Conservation (phyloP, 495 filamentous ascomycete genomes). For the Aspergillus heteromorphus region DNA sequence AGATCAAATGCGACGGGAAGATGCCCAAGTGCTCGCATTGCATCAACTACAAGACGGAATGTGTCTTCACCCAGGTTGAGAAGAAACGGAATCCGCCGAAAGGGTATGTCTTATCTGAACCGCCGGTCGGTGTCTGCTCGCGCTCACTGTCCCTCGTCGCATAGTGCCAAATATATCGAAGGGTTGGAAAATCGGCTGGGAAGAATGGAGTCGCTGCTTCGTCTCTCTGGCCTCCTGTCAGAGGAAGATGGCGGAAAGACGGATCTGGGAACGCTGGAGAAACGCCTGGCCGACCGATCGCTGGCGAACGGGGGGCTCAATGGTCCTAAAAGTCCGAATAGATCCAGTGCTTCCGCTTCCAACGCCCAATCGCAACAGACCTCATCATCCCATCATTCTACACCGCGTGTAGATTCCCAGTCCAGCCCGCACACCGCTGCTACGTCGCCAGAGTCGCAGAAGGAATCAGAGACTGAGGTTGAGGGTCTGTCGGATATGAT, state of each 20-base stretch:
- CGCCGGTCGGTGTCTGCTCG: neutral
- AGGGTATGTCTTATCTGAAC: constrained; percentile 56
- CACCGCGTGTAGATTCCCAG: constrained; percentile 45
- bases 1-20: constrained; percentile 99
- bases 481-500: constrained; percentile 96
- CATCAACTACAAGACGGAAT: constrained; percentile 97
- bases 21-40: constrained; percentile 94
- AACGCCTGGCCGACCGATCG: constrained; percentile 68
- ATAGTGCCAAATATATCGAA: constrained; percentile 94
- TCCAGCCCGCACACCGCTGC: constrained; percentile 55
- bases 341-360: constrained; percentile 24
- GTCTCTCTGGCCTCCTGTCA: constrained; percentile 79
- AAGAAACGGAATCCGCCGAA: constrained; percentile 98
- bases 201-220: constrained; percentile 86
- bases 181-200: constrained; percentile 91
- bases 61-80: constrained; percentile 94
- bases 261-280: constrained; percentile 83
- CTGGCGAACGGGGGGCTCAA: constrained; percentile 31
- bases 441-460: constrained; percentile 54
- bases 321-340: constrained; percentile 28
- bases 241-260: constrained; percentile 84
- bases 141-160: constrained; percentile 17
- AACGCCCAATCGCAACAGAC: constrained; percentile 19
- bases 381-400: constrained; percentile 33
- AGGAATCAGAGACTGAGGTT: constrained; percentile 65